A percentile compares a stretch with the other conserved stretches of the same genome.
Conservation (phyloP, 192 early-diverging fungal species). For the Entomortierella beljakovae region DNA sequence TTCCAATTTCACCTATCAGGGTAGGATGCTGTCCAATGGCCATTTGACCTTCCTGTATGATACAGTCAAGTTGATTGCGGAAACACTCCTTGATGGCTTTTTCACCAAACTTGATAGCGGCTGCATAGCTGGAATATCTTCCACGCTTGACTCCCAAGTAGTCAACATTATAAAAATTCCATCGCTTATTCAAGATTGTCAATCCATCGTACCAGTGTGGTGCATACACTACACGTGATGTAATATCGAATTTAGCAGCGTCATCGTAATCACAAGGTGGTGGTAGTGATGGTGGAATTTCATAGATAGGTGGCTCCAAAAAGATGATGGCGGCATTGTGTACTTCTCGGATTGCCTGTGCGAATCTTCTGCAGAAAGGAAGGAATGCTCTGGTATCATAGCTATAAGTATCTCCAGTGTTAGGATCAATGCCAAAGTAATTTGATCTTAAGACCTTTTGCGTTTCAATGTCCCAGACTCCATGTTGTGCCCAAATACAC, state of each 20-base stretch:
- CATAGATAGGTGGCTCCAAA: conserved; percentile 66
- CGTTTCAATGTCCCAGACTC: conserved; percentile 58
- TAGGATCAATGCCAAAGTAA: conserved; percentile 62
- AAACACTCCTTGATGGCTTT: conserved; percentile 65
- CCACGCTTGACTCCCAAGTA: conserved; percentile 68
- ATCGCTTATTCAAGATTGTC: conserved; percentile 69
- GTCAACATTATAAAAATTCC: conserved; percentile 69
- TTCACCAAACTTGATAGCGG: conserved; percentile 64
- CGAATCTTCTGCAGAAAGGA: conserved; percentile 54
- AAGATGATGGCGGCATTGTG: conserved; percentile 65
- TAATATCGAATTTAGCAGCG: conserved; percentile 45
- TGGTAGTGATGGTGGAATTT: conserved; percentile 60
- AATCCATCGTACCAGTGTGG: conserved; percentile 74
- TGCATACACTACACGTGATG: conserved; percentile 61
- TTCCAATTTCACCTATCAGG: conserved; percentile 64
- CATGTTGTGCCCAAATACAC: conserved; percentile 68
- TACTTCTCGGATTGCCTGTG: conserved; percentile 53
- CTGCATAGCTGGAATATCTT: conserved; percentile 58
- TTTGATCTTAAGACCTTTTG: conserved; percentile 35
- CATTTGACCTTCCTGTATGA: conserved; percentile 58
- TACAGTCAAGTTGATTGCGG: conserved; percentile 56
- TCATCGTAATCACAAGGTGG: conserved; percentile 51
- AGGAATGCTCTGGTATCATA: conserved; percentile 72
- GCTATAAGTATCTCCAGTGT: conserved; percentile 40
- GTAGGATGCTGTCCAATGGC: conserved; percentile 61